These are phyloP conservation scores for Epichloe brachyelytri DNA, from an alignment of 2,329 filamentous ascomycete genomes.

Conservation along the genomic window DNA sequence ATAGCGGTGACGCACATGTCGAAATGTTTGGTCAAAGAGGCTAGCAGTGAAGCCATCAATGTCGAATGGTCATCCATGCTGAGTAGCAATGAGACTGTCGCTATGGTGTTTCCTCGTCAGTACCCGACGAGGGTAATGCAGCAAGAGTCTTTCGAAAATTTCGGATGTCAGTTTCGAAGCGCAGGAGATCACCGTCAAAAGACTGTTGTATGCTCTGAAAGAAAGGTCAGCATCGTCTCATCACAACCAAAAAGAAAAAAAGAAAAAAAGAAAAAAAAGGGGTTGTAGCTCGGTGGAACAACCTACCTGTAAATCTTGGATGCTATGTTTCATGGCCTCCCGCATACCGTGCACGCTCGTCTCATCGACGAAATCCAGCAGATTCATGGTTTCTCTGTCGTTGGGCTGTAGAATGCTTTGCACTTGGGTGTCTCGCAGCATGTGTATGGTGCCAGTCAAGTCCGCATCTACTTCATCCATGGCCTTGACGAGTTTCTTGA, in stretches of 20 bases:
- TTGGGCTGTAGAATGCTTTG: conserved; percentile 48
- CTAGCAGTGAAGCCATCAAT: conserved; percentile 68
- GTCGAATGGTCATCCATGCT: conserved; percentile 62
- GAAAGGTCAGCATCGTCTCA: neutral
- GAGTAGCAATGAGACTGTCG: conserved; percentile 39
- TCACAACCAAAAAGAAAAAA: too few species aligned
- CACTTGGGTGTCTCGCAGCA: conserved; percentile 51
- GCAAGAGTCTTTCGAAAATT: conserved; percentile 46
- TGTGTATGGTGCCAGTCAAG: conserved; percentile 52
- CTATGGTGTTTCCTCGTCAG: conserved; percentile 23
- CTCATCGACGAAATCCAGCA: conserved; percentile 69
- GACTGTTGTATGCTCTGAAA: conserved; percentile 48
- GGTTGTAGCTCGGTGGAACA: neutral
- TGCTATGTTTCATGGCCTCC: conserved; percentile 54
- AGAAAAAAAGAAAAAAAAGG: too few species aligned
- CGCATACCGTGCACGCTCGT: conserved; percentile 52
- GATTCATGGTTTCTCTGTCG: conserved; percentile 44
- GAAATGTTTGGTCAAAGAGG: conserved; percentile 75
- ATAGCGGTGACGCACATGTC: conserved; percentile 88
- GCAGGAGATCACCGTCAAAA: conserved; percentile 63
- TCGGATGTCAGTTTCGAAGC: conserved; percentile 63
- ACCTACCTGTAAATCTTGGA: conserved; percentile 54
- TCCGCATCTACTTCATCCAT: conserved; percentile 55
- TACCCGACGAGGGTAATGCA: conserved; percentile 22
- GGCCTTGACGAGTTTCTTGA: conserved; percentile 45